These are phyloP conservation scores for Russula foetens DNA, from an alignment of 768 basidiomycete genomes.

Conservation along the genomic window DNA sequence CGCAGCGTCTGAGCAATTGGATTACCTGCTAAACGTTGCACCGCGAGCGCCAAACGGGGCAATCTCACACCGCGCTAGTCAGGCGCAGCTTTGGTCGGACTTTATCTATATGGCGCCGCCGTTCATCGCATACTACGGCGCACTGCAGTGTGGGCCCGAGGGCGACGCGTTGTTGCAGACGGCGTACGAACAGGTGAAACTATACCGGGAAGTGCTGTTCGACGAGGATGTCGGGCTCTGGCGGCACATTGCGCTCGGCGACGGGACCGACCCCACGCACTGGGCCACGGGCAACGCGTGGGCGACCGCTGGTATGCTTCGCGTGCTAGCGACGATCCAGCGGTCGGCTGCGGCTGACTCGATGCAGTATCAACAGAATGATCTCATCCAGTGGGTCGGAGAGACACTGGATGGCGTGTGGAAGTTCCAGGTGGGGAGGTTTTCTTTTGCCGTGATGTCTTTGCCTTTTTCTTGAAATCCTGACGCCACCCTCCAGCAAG, in stretches of 20 bases:
- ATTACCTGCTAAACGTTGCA: constrained; percentile 38
- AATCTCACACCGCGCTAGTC: constrained; percentile 46
- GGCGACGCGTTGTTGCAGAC: constrained; percentile 33
- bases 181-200: constrained; percentile 47
- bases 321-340: constrained; percentile 48
- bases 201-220: constrained; percentile 46
- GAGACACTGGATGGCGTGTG: constrained; percentile 41
- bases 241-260: constrained; percentile 43
- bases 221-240: constrained; percentile 33
- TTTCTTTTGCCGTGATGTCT: not conserved
- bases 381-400: constrained; percentile 44
- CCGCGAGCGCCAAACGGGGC: constrained; percentile 45
- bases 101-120: constrained; percentile 57
- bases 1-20: constrained; percentile 41
- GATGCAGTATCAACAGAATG: constrained; percentile 32
- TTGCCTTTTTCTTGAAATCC: not conserved
- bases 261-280: constrained; percentile 40
- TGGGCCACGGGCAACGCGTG: too few species aligned
- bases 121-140: constrained; percentile 60
- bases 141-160: constrained; percentile 30
- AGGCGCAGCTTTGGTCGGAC: constrained; percentile 54
- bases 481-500: constrained; percentile 24
- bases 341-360: constrained; percentile 32
- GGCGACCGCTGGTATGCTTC: constrained; percentile 60
- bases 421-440: constrained; percentile 35